Percentiles rank a stretch among this genome's conserved stretches.
Conservation (phyloP, 176 grass and related monocot genomes). For the maize (Zea mays) region DNA sequence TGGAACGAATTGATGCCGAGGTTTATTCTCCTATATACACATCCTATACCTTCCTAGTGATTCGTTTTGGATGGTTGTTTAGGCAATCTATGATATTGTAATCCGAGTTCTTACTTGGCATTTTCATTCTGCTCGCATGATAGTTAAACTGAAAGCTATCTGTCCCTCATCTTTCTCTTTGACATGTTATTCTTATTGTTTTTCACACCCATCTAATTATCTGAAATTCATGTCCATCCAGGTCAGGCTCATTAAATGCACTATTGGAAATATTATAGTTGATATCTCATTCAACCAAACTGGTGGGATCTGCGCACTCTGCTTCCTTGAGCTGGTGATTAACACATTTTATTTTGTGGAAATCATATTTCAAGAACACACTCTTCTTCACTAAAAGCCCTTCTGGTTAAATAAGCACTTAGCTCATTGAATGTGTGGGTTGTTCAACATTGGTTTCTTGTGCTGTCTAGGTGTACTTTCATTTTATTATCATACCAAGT, state of each 20-base stretch:
- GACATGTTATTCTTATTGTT: conserved; percentile 25
- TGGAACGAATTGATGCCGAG: conserved; percentile 74
- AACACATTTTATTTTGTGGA: conserved; percentile 21
- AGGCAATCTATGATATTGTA: background rate
- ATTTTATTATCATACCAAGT: conserved; percentile 17
- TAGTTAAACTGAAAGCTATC: background rate
- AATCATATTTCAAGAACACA: conserved; percentile 3
- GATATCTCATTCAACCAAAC: conserved; percentile 98
- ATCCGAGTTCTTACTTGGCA: background rate
- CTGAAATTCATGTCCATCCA: conserved; percentile 42
- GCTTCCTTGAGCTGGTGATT: conserved; percentile 84
- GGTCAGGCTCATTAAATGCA: conserved; percentile 94
- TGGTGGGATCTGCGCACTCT: conserved; percentile 71
- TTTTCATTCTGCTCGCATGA: background rate
- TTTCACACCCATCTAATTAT: conserved; percentile 26
- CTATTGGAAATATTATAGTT: conserved; percentile 71
- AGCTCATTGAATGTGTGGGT: conserved; percentile 15
- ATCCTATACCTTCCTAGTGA: conserved; percentile 9
- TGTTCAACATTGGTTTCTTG: conserved; percentile 4
- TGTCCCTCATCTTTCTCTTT: conserved; percentile 11
- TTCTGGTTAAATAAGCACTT: conserved; percentile 19
- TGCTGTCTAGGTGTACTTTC: conserved; percentile 28
- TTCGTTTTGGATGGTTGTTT: conserved; percentile 26
- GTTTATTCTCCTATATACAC: conserved; percentile 35
- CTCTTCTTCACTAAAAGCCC: background rate